Base-by-base conservation (phyloP, 108 stramenopile genomes). In the Cyclotella kingstonii region DNA sequence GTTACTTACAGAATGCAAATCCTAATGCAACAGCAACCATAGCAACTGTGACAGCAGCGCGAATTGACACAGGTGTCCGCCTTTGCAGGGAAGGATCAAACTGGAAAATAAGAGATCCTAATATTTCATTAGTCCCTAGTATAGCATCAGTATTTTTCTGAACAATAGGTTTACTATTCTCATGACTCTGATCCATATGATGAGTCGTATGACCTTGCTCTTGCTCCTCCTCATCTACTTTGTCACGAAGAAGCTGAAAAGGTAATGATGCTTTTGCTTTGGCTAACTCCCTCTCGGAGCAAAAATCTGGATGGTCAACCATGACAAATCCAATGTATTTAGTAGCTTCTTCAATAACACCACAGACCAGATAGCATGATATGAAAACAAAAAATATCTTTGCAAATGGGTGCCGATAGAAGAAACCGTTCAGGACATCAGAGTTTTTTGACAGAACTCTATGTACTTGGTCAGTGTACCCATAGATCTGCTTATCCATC, bases 291-390 rank as follows among this genome's bases (percentile, higher is more conserved):
- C 39, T 18, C 46, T 79, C 50, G 0, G 81, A 66, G 31, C 77
- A 64, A 55, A 93, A 93, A 66, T 93, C 91, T 8, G 90, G 90
- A 60, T 91, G 90, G 7, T 91, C 90, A 5, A 84, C 61, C 90
- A 91, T 91, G 19, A 67, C 12, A 35, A 67, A 67, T 6, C 66
- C 91, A 68, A 84, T 88, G 63, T 90, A 93, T 58, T 93, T 93
- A 64, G 79, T 79, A 19, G 82, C 22, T 55, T 93, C 91, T 36
- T 93, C 91, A 14, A 89, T 78, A 15, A 86, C 51, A 17, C 86
- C 88, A 7, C 88, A 81, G 33, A 90, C 53, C 0, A 84, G 8
- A 63, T 81, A 93, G 6, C 86, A 60, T 5, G 57, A 56, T 21
- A 93, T 39, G 26, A 84, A 40, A 0, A 87, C 42, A 54, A 81